A percentile compares a stretch with the other conserved stretches of the same genome.
phyloP scores from a whole-genome alignment of 129 eudicot species.

The Chrysanthemum seticuspe region DNA sequence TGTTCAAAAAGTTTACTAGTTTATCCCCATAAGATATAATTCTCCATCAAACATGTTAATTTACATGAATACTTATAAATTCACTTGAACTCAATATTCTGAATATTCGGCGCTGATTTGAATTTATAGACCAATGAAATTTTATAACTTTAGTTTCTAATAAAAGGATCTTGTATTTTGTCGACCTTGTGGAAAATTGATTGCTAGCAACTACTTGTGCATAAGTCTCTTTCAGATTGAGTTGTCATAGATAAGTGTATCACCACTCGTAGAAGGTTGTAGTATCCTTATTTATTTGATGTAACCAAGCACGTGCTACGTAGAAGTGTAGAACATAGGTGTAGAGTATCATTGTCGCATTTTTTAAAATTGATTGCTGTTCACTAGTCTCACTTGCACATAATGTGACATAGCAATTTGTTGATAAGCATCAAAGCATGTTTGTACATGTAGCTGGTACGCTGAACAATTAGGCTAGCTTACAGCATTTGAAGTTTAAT shows the following conservation, averaged over 20 bases:
- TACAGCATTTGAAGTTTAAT: constrained; percentile 1
- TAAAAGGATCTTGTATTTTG: not conserved
- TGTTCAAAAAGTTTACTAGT: not conserved
- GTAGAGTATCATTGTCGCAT: constrained; percentile 19
- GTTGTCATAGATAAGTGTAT: constrained; percentile 18
- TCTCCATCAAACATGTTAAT: not conserved
- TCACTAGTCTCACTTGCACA: not conserved
- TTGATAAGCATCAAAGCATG: constrained; percentile 8
- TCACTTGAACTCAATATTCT: not conserved
- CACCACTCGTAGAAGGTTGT: constrained; percentile 9
- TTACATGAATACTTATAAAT: not conserved
- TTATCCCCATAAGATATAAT: not conserved
- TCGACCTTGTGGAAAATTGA: constrained; percentile 18
- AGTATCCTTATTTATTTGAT: constrained; percentile 24
- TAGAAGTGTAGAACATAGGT: not conserved
- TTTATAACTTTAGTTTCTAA: no score
- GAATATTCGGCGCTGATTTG: not conserved
- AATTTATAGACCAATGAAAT: not conserved
- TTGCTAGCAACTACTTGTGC: constrained; percentile 28
- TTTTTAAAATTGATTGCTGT: not conserved
- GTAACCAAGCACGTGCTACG: constrained; percentile 21
- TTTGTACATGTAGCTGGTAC: constrained; percentile 5
- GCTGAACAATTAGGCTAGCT: constrained; percentile 1
- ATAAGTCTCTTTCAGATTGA: constrained; percentile 24
- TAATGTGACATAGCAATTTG: not conserved